Evolutionary conservation across 73 alveolate species (phyloP), one percentile per base, ranked within the genome.

Genomic region (Urostyla sp.): DNA sequence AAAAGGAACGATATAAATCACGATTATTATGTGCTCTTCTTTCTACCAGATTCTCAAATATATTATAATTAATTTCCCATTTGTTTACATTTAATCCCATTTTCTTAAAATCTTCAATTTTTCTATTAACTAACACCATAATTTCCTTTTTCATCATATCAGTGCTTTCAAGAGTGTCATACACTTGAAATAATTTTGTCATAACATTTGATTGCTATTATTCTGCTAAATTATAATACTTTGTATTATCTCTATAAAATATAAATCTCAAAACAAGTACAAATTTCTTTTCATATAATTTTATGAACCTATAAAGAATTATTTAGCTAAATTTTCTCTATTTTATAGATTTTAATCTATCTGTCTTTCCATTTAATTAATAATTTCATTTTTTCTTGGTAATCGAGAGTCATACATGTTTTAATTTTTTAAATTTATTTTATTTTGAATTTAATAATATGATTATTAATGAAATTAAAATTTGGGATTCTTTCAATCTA

Each of bases 11-110:
- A 40, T 69, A 81, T 4, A 72, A 38, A 37, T 75, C 84, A 16
- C 72, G 35, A 40, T 81, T 81, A 21, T 48, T 31, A 43, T 48
- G 44, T 23, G 91, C 72, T 50, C 84, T 81, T 24, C 91, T 69
- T 20, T 81, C 91, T 2, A 72, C 43, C 1, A 81, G 37, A 46
- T 81, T 81, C 34, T 81, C 91, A 18, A 81, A 51, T 34, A 81
- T 45, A 4, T 80, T 81, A 36, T 48, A 49, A 46, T 69, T 67
- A 11, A 81, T 28, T 31, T 81, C 91, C 73, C 61, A 38, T 55
- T 46, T 81, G 21, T 52, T 81, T 59, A 28, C 60, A 34, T 24
- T 44, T 27, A 46, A n/a, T 16, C 32, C 50, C 6, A 56, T 48
- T 26, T 69, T 69, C 46, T 69, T 51, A 16, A 69, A 16, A 26